Evolutionary conservation across 2,329 filamentous ascomycete genomes (phyloP), one percentile per base, ranked within the genome.

Genomic region (Calonectria pteridis): DNA sequence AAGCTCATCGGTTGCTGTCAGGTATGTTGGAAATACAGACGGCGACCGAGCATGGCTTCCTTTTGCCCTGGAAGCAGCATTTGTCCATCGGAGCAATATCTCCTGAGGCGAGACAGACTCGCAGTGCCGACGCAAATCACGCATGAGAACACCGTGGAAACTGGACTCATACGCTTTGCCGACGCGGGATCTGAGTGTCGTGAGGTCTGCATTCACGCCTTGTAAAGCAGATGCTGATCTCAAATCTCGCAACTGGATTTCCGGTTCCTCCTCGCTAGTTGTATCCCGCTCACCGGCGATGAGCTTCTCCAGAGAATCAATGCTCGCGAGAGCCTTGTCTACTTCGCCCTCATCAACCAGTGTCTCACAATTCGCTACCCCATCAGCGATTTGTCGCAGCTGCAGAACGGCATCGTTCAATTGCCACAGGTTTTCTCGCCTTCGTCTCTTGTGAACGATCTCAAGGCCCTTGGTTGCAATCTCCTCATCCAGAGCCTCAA

Each of bases 391-490:
- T 68, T 92, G 90, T 76, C 93, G 92, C 29, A 99, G 89, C 82
- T 99, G 97, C 78, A 93, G 89, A 3, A 98, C 94, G 1, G 96
- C 94, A 81, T 95, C 92, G 35, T 94, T 93, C 20, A 99, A 87
- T 83, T 95, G 94, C 71, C 93, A 91, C 6, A 98, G 85, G 81
- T 99, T 99, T 78, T 98, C 94, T 78, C 94, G 91, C 67, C 95
- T 91, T 66, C 94, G 91, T 77, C 95, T 92, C 82, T 98, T 93
- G 74, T 96, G 93, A 5, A 98, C 93, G 69, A 98, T 93, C 78
- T 97, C 93, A 35, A 99, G 84, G 0, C 97, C 97, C 35, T 92
- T 94, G 4, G 95, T 87, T 1, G 95, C 96, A 84, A 98, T 95
- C 78, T 98, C 95, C 70, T 94, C 89, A 81, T 99, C 97, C 7